phyloP scores from a whole-genome alignment of 2,329 filamentous ascomycete species.

The Aspergillus alliaceus region DNA sequence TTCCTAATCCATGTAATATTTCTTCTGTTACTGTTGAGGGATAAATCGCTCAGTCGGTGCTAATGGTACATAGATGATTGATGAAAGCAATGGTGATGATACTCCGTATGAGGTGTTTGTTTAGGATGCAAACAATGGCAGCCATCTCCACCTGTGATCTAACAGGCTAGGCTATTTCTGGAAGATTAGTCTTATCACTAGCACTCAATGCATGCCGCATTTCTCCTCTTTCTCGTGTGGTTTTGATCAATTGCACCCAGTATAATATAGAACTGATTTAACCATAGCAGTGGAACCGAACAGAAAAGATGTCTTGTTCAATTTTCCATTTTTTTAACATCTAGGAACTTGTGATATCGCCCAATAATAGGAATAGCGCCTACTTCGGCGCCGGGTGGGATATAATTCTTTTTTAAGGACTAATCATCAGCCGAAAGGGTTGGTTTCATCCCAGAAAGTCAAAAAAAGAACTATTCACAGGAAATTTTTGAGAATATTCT shows the following conservation, averaged over 20 bases:
- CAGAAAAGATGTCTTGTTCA: no score
- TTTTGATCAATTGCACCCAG: no score
- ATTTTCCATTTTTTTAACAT: no score
- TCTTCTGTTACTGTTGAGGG: not conserved
- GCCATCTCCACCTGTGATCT: not conserved
- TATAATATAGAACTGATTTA: no score
- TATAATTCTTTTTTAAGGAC: not conserved
- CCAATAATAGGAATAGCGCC: no score
- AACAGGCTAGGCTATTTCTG: not conserved
- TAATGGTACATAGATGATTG: not conserved
- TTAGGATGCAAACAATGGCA: conserved; percentile 6
- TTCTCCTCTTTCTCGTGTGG: not conserved
- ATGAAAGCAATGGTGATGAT: not conserved
- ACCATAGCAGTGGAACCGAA: no score
- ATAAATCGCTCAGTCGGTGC: not conserved
- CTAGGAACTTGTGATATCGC: no score
- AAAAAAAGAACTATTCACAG: not conserved
- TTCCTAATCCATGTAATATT: not conserved
- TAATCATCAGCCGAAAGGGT: no score
- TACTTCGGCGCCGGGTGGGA: no score
- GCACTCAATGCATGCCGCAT: not conserved
- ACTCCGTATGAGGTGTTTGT: conserved; percentile 10
- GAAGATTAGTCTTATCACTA: not conserved
- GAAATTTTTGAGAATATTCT: not conserved
- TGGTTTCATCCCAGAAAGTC: not conserved